These are phyloP conservation scores for Amylostereum areolatum DNA, from an alignment of 1,284 basidiomycete species.

Conservation along the genomic window DNA sequence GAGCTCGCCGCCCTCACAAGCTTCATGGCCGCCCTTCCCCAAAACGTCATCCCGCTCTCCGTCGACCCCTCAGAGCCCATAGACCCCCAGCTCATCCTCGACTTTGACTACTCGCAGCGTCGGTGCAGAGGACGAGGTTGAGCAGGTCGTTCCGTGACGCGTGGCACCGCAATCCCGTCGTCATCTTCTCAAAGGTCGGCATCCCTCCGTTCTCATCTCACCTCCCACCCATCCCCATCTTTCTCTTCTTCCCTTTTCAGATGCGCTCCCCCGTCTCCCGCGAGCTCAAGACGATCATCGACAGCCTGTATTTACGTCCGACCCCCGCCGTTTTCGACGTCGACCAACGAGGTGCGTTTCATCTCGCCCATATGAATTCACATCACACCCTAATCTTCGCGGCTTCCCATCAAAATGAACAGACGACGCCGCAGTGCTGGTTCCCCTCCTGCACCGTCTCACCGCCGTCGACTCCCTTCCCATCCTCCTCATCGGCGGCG, in stretches of 20 bases:
- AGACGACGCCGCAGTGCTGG: conserved; percentile 40
- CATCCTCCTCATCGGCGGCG: conserved; percentile 66
- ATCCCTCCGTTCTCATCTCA: conserved; percentile 15
- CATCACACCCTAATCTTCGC: background rate
- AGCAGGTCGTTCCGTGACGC: conserved; percentile 30
- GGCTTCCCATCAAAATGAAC: background rate
- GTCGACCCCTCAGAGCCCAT: conserved; percentile 64
- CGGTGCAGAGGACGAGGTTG: conserved; percentile 32
- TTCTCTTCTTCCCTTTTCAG: conserved; percentile 26
- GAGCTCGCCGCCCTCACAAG: conserved; percentile 76
- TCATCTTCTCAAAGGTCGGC: conserved; percentile 75
- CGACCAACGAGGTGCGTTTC: conserved; percentile 53
- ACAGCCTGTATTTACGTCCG: conserved; percentile 57
- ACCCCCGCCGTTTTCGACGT: conserved; percentile 69
- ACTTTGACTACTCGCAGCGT: conserved; percentile 70
- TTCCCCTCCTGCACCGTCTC: conserved; percentile 47
- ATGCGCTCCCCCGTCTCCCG: conserved; percentile 59
- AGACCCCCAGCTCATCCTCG: conserved; percentile 75
- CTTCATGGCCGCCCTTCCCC: conserved; percentile 73
- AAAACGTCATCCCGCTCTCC: conserved; percentile 68
- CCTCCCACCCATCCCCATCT: conserved; percentile 9
- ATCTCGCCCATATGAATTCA: background rate
- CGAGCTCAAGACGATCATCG: conserved; percentile 60
- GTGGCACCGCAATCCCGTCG: conserved; percentile 72
- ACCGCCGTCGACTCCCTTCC: conserved; percentile 57